Evolutionary conservation across 2,329 filamentous ascomycete species (phyloP).

Genomic region (Cadophora gregata): DNA sequence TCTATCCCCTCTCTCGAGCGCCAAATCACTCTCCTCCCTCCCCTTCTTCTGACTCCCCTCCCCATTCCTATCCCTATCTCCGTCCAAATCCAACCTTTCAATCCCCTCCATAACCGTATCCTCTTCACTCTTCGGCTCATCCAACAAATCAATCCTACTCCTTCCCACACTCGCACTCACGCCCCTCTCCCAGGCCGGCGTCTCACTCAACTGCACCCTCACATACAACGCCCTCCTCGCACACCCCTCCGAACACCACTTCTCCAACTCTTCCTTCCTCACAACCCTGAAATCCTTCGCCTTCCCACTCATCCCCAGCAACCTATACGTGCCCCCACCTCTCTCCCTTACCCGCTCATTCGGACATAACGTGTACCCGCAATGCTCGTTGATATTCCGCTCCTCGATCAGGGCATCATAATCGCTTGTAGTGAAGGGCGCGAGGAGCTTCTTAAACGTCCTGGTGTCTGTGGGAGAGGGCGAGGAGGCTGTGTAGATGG

Average conservation of each 20-base stretch:
- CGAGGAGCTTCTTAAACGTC: constrained; percentile 69
- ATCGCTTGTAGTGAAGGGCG: constrained; percentile 82
- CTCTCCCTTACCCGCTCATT: constrained; percentile 63
- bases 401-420: constrained; percentile 90
- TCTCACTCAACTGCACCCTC: constrained; percentile 85
- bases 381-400: constrained; percentile 81
- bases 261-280: constrained; percentile 73
- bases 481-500: constrained; percentile 54
- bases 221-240: constrained; percentile 82
- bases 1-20: constrained; percentile 56
- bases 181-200: constrained; percentile 82
- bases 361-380: constrained; percentile 84
- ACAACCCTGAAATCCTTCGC: constrained; percentile 70
- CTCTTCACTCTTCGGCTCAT: constrained; percentile 65
- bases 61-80: constrained; percentile 51
- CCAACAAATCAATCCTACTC: constrained; percentile 63
- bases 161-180: constrained; percentile 22
- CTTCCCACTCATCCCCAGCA: constrained; percentile 59
- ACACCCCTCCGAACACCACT: constrained; percentile 86
- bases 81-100: constrained; percentile 52
- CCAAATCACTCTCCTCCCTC: constrained; percentile 48
- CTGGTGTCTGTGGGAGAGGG: constrained; percentile 65
- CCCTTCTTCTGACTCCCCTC: constrained; percentile 54
- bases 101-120: constrained; percentile 34
- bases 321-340: constrained; percentile 69